Conservation (phyloP, 148 eudicot species). For the Spergularia bocconei region DNA sequence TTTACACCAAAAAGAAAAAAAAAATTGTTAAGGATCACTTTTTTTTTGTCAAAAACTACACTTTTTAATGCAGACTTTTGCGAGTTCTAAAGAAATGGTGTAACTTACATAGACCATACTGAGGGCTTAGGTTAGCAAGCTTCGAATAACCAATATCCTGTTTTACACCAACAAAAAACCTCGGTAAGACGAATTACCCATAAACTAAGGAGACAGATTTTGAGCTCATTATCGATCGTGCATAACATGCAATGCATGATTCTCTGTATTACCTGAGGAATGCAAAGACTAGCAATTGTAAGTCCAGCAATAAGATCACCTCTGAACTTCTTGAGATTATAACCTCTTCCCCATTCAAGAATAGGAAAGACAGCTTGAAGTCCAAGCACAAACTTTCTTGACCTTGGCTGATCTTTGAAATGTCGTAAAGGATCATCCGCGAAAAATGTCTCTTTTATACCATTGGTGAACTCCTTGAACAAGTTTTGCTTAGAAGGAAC, state of each 20-base stretch:
- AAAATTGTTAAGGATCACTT: background rate
- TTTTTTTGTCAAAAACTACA: background rate
- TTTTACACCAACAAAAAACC: conserved; percentile 6
- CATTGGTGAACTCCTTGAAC: conserved; percentile 42
- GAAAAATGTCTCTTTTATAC: conserved; percentile 55
- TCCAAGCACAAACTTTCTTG: conserved; percentile 51
- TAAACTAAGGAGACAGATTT: background rate
- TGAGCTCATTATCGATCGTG: background rate
- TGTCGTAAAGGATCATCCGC: conserved; percentile 62
- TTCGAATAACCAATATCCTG: conserved; percentile 78
- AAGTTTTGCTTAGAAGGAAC: conserved; percentile 53
- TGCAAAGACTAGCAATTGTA: conserved; percentile 78
- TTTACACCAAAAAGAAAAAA: background rate
- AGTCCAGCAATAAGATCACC: conserved; percentile 73
- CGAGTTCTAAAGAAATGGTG: background rate
- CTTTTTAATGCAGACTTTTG: background rate
- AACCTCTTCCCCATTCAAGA: conserved; percentile 55
- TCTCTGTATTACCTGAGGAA: conserved; percentile 55
- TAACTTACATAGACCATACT: conserved; percentile 59
- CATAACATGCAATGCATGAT: too few species aligned
- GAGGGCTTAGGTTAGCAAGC: conserved; percentile 66
- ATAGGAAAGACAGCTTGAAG: conserved; percentile 72
- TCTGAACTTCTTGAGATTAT: conserved; percentile 44
- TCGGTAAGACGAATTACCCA: background rate
- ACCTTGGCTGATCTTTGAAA: conserved; percentile 56